A percentile compares a stretch with the other conserved stretches of the same genome.
These are phyloP conservation scores for Gyrodon lividus DNA, from an alignment of 768 basidiomycete species.

Conservation along the genomic window DNA sequence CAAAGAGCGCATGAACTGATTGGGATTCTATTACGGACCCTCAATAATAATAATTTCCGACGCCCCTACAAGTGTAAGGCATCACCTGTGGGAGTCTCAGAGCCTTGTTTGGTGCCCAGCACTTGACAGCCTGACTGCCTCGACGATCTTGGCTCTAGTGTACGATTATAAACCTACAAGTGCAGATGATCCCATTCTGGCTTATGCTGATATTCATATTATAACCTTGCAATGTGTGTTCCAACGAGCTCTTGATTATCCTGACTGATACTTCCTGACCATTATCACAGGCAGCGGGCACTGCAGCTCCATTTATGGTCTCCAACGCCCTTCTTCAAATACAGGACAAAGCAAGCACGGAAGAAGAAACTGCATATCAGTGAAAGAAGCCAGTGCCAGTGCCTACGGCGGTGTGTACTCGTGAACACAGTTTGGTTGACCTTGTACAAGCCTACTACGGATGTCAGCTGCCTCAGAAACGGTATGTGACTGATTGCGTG, in stretches of 20 bases:
- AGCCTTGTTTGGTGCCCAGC: background rate
- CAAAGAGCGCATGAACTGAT: constrained; percentile 33
- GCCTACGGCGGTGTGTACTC: constrained; percentile 14
- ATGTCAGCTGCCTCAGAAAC: constrained; percentile 22
- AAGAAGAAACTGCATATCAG: constrained; percentile 9
- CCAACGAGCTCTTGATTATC: background rate
- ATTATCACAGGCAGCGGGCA: constrained; percentile 15
- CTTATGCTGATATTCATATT: constrained; percentile 8
- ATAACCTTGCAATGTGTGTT: background rate
- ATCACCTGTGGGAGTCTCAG: background rate
- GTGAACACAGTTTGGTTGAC: background rate
- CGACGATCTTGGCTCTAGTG: constrained; percentile 23
- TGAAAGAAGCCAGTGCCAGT: constrained; percentile 25
- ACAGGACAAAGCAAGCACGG: background rate
- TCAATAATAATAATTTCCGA: constrained; percentile 21
- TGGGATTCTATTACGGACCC: constrained; percentile 19
- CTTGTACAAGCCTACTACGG: constrained; percentile 6
- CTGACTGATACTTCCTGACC: background rate
- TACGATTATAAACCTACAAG: constrained; percentile 21
- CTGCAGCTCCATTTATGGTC: constrained; percentile 24
- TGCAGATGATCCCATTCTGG: constrained; percentile 22
- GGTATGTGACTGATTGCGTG: constrained; percentile 11
- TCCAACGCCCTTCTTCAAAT: constrained; percentile 19
- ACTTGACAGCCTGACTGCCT: constrained; percentile 16
- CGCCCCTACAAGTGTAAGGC: constrained; percentile 24